Conservation (phyloP, 805 yeast species). For the Metschnikowia similis region DNA sequence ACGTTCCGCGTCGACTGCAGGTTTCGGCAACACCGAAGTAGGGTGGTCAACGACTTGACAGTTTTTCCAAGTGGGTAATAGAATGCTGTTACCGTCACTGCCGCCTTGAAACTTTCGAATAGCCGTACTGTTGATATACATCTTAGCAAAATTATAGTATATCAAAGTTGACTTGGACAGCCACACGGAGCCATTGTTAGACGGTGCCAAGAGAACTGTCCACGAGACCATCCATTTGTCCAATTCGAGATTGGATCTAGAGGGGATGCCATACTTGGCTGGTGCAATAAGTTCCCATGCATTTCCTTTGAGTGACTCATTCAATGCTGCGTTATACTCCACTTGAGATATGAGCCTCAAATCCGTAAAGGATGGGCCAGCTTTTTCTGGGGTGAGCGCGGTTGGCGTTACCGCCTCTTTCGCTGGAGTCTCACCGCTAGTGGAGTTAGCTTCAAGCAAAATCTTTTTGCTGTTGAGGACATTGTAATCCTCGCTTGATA, state of each 20-base stretch:
- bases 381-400: neutral
- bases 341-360: slow-evolving; percentile 63
- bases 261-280: slow-evolving; percentile 61
- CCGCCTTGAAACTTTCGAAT: slow-evolving; percentile 40
- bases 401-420: neutral
- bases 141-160: slow-evolving; percentile 69
- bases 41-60: neutral
- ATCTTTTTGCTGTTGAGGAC: slow-evolving; percentile 40
- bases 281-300: slow-evolving; percentile 63
- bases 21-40: neutral
- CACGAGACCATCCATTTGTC: slow-evolving; percentile 81
- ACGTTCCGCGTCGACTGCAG: neutral
- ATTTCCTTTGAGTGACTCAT: slow-evolving; percentile 51
- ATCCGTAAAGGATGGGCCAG: slow-evolving; percentile 32
- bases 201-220: slow-evolving; percentile 65
- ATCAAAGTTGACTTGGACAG: slow-evolving; percentile 65
- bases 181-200: slow-evolving; percentile 55
- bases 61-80: slow-evolving; percentile 33
- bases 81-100: slow-evolving; percentile 19
- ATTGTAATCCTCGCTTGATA: slow-evolving; percentile 44
- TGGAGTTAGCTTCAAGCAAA: slow-evolving; percentile 15
- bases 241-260: slow-evolving; percentile 59
- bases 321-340: slow-evolving; percentile 61
- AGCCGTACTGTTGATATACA: slow-evolving; percentile 60
- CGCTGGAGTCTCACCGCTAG: neutral